phyloP scores from a whole-genome alignment of 2,329 filamentous ascomycete species.

The Aspergillus udagawae region DNA sequence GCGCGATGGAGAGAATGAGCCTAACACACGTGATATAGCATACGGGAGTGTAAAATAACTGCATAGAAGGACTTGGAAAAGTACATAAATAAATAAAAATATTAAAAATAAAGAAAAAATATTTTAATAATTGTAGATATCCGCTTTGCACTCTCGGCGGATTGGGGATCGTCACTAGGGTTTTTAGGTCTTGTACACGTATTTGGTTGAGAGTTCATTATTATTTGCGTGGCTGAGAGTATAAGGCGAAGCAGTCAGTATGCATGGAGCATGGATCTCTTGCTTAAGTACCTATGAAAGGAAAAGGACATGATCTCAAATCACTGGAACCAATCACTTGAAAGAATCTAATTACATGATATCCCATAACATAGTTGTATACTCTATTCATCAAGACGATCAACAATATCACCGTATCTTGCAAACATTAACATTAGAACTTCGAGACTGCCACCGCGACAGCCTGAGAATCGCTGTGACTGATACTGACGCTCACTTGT shows the following conservation, averaged over 20 bases:
- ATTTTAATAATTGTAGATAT: no score
- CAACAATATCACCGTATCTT: not conserved
- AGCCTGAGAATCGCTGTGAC: conserved; percentile 89
- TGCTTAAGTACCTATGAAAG: not conserved
- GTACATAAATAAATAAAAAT: no score
- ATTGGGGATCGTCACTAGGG: not conserved
- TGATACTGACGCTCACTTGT: conserved; percentile 87
- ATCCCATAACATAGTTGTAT: not conserved
- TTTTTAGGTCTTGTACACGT: not conserved
- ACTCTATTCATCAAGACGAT: conserved; percentile 4
- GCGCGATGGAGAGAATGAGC: no score
- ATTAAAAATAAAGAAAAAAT: no score
- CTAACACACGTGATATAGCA: no score
- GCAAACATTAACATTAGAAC: conserved; percentile 52
- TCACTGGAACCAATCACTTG: not conserved
- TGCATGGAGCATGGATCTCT: not conserved
- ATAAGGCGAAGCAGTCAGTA: not conserved
- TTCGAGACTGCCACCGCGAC: conserved; percentile 88
- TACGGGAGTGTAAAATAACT: no score
- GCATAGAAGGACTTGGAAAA: no score
- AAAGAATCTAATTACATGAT: not conserved
- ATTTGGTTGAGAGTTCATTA: not conserved
- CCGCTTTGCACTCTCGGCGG: no score
- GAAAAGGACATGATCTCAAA: not conserved
- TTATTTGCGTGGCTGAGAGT: not conserved